Evolutionary conservation across 768 basidiomycete genomes (phyloP), one percentile per base, ranked within the genome.

Genomic region (Punctularia strigosozonata): DNA sequence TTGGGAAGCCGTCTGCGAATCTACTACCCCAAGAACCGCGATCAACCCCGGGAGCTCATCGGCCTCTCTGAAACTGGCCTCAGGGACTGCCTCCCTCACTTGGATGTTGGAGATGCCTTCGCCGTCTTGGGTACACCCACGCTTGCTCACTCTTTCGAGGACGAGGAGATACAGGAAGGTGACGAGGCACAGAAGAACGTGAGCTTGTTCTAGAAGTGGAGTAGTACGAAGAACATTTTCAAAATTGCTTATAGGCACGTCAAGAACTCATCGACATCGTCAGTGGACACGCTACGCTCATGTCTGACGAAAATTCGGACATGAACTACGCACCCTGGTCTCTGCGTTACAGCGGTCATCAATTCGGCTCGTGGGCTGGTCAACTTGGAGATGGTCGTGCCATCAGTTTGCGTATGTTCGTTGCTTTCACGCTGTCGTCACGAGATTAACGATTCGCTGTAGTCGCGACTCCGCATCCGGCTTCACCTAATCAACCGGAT

Each of bases 381-480:
- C 95, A 97, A 54, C 68, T 99, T 4, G 95, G 95, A 10, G 94
- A 98, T 50, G 95, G 95, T 0, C 71, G 95, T 14, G 94, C 95
- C 1, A 86, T 89, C n/a, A n/a, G n/a, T n/a, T n/a, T n/a, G n/a
- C n/a, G n/a, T 86, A 85, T 6, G 74, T 99, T 37, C 60, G 77
- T 34, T 76, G 48, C 46, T 19, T 43, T 31, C 30, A n/a, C 24
- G 33, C 44, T 18, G 39, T 31, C 31, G 21, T 44, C 35, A n/a
- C 36, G 25, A 18, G 4, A 6, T 18, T 54, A 22, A 45, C 19
- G 33, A 18, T 1, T 24, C 21, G 12, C 24, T 36, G 10, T 43
- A 88, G 86, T 87, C 41, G 77, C 78, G n/a, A 88, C 87, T 0
- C 76, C 82, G 0, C 78, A 85, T 43, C 78, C 79, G 0, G 53